Percentiles rank a stretch among this genome's conserved stretches.
These are phyloP conservation scores for Dictyostelium firmibasis DNA, from an alignment of 78 protist species.

Conservation along the genomic window DNA sequence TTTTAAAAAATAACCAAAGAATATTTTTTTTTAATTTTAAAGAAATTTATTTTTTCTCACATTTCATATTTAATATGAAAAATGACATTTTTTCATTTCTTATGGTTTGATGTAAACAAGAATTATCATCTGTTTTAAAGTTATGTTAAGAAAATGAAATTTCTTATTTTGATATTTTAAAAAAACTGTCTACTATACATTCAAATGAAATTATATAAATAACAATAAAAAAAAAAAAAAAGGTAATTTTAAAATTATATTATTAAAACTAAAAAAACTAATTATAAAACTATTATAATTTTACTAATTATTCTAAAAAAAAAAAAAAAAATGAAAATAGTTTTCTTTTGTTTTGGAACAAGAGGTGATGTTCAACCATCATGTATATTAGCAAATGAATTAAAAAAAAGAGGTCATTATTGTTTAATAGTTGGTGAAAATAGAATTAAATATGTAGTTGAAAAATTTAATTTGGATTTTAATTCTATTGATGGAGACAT, in stretches of 20 bases:
- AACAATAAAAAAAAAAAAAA: no score
- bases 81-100: neutral
- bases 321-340: constrained; percentile 20
- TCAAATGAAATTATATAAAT: no score
- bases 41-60: no score
- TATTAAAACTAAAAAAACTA: no score
- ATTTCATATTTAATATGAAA: no score
- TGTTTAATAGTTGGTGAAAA: neutral
- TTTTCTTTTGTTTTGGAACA: constrained; percentile 13
- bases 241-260: no score
- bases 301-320: neutral
- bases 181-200: no score
- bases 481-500: neutral
- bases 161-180: no score
- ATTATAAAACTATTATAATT: no score
- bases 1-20: no score
- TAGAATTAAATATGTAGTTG: constrained; percentile 33
- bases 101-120: neutral
- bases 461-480: constrained; percentile 17
- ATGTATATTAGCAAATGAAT: neutral
- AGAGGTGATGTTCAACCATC: constrained; percentile 27
- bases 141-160: neutral
- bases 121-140: neutral
- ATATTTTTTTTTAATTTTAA: no score
- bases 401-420: constrained; percentile 9